A percentile compares a stretch with the other conserved stretches of the same genome.
phyloP scores from a whole-genome alignment of 208 protist genomes.

The Acanthamoeba royreba region DNA sequence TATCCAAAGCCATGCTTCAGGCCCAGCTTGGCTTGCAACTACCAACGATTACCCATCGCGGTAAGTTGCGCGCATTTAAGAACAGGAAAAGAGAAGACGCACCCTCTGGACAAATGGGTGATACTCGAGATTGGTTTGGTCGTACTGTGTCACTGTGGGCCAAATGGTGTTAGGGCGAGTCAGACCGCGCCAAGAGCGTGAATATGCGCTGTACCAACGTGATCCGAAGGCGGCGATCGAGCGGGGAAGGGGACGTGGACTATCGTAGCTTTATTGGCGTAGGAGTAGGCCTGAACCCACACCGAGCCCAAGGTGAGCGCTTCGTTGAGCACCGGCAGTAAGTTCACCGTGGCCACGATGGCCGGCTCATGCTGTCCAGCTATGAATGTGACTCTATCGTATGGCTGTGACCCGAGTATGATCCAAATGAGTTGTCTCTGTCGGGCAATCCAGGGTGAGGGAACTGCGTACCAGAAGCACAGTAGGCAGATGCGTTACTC shows the following conservation, averaged over 20 bases:
- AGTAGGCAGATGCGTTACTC: constrained; percentile 59
- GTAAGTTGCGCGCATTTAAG: too few relatives aligned
- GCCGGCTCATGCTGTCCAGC: constrained; percentile 62
- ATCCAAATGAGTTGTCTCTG: too few relatives aligned
- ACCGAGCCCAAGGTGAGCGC: constrained; percentile 64
- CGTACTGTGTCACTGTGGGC: background rate
- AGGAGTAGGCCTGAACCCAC: constrained; percentile 58
- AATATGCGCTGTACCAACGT: too few relatives aligned
- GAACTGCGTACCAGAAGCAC: constrained; percentile 44
- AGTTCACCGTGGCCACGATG: constrained; percentile 42
- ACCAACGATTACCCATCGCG: too few relatives aligned
- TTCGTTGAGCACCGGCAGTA: constrained; percentile 70
- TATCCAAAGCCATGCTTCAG: constrained; percentile 27
- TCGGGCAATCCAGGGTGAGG: background rate
- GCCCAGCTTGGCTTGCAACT: background rate
- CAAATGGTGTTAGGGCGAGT: background rate
- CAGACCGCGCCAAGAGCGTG: too few relatives aligned
- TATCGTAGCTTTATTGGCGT: background rate
- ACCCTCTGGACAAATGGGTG: constrained; percentile 26
- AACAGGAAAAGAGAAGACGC: too few relatives aligned
- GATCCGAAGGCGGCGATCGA: background rate
- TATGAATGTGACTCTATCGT: constrained; percentile 53
- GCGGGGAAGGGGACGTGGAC: background rate
- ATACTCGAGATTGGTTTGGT: background rate
- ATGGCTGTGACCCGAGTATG: background rate